Base-by-base conservation (phyloP, 2,329 filamentous ascomycete species). In the Thelonectria rubi region DNA sequence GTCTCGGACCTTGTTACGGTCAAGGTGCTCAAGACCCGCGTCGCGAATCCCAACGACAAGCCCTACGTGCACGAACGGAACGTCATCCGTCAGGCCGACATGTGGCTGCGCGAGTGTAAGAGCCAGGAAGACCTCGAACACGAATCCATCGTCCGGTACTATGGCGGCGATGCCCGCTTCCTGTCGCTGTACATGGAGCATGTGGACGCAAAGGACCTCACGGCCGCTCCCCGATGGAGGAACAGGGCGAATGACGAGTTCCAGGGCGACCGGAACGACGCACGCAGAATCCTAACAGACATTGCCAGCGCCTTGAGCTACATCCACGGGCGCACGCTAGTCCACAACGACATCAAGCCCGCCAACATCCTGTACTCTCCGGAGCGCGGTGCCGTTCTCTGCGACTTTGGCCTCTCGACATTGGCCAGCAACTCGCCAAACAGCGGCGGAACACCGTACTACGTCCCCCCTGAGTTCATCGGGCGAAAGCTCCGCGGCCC, bases 341-440 rank as follows among this genome's bases (percentile, higher is more conserved):
- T 86, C 12, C 86, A 88, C 74, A 88, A 88, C 73, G 86, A 88
- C 72, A 86, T 88, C 74, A 88, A 88, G 72, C 86, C 86, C 1
- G 83, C 81, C 65, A 88, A 88, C 63, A 87, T 88, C 56, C 76
- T 88, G 32, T 88, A 87, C 74, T 86, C 84, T 14, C 79, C 79
- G 26, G 83, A 86, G 40, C 80, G 84, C 11, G 86, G 86, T 6
- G 85, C 84, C 34, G 84, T 87, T 2, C 80, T 88, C 30, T 88
- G 86, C 72, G 86, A 88, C 72, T 86, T 87, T 73, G 86, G 86
- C 12, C 76, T 87, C 45, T 84, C 84, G 9, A 85, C 84, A 2
- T 75, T 74, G 30, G 78, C 78, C 18, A 75, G 72, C 56, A 81
- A 80, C 62, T 78, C 81, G 4, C 78, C 80, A 12, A 81, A 79